Evolutionary conservation across 2,329 filamentous ascomycete genomes (phyloP).

Genomic region (Claviceps fusiformis): DNA sequence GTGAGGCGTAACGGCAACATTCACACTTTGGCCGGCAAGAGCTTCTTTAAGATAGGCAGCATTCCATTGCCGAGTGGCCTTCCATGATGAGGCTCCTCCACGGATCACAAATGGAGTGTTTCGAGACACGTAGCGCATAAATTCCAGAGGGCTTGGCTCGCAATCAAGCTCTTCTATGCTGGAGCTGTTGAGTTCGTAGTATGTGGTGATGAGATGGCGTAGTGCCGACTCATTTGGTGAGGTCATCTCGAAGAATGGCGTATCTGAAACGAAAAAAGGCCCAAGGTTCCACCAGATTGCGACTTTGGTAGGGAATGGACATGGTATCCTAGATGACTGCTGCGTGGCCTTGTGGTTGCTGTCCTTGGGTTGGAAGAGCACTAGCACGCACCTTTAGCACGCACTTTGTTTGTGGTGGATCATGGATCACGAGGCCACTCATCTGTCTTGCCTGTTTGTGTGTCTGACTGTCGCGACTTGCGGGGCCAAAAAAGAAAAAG

Average conservation of each 20-base stretch:
- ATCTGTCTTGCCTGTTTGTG: too few relatives aligned
- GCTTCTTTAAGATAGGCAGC: constrained; percentile 40
- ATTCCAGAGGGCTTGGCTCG: constrained; percentile 62
- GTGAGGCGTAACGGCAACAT: constrained; percentile 63
- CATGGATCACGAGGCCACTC: too few relatives aligned
- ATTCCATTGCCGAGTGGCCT: constrained; percentile 49
- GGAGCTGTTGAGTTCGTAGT: constrained; percentile 56
- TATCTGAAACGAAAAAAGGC: not conserved
- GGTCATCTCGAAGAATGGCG: not conserved
- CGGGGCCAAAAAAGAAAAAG: not conserved
- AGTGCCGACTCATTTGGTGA: constrained; percentile 11
- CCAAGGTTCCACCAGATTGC: not conserved
- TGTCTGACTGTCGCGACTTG: too few relatives aligned
- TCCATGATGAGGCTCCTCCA: constrained; percentile 48
- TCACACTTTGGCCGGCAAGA: constrained; percentile 46
- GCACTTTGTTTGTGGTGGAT: too few relatives aligned
- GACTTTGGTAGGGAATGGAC: not conserved
- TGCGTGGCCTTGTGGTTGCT: too few relatives aligned
- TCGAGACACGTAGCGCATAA: constrained; percentile 61
- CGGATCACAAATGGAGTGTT: constrained; percentile 66
- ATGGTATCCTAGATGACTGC: too few relatives aligned
- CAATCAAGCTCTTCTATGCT: constrained; percentile 45
- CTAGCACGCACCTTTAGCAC: too few relatives aligned
- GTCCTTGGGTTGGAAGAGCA: too few relatives aligned
- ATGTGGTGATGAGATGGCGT: constrained; percentile 46